Evolutionary conservation across 768 basidiomycete species (phyloP).

Genomic region (Cyathus striatus): DNA sequence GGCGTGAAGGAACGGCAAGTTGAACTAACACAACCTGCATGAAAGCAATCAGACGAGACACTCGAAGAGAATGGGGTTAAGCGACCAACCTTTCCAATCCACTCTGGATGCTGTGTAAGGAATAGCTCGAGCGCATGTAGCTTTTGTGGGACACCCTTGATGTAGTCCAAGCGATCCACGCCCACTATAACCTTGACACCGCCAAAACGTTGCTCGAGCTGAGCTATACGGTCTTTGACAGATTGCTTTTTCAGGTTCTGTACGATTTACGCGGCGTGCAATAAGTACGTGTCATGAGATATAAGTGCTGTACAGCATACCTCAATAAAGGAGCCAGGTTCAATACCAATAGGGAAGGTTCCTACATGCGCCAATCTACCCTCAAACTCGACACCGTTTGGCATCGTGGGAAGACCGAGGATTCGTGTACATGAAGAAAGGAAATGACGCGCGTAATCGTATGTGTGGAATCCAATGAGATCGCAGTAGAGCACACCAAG

Average conservation of each 20-base stretch:
- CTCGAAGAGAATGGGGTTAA: background rate
- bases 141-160: constrained; percentile 99
- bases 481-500: constrained; percentile 94
- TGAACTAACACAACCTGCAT: constrained; percentile 88
- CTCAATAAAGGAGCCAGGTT: constrained; percentile 86
- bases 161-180: constrained; percentile 97
- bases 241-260: constrained; percentile 76
- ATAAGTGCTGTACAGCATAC: constrained; percentile 28
- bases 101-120: constrained; percentile 95
- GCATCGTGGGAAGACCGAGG: constrained; percentile 92
- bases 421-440: constrained; percentile 97
- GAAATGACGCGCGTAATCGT: constrained; percentile 99
- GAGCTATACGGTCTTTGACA: constrained; percentile 76
- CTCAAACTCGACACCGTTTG: constrained; percentile 95
- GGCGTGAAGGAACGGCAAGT: constrained; percentile 93
- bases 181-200: constrained; percentile 98
- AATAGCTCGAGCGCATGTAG: constrained; percentile 95
- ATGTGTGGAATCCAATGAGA: constrained; percentile 98
- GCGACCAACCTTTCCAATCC: constrained; percentile 84
- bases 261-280: constrained; percentile 8
- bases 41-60: background rate
- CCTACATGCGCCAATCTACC: constrained; percentile 95
- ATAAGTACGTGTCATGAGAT: too few relatives aligned
- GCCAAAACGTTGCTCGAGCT: constrained; percentile 85
- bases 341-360: constrained; percentile 98